A percentile compares a stretch with the other conserved stretches of the same genome.
Conservation (phyloP, 176 grass and related monocot species). For the Ananas comosus region DNA sequence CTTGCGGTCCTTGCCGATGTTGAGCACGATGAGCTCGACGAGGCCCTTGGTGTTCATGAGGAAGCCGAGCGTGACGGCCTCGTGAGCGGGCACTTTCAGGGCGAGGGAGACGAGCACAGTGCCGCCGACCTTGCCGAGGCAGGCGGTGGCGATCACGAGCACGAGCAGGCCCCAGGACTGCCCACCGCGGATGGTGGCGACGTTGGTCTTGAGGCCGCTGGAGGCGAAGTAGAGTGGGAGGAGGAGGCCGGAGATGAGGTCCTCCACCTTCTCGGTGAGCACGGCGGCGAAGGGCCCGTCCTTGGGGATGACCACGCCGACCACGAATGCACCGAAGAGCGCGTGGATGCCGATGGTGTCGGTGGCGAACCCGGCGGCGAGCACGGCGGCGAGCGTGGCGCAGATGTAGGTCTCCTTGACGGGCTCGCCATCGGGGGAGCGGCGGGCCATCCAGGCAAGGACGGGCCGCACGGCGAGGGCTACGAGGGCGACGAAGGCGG, state of each 20-base stretch:
- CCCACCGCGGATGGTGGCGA: constrained; percentile 15
- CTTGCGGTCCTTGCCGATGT: constrained; percentile 40
- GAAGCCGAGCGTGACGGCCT: constrained; percentile 29
- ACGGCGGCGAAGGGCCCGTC: constrained; percentile 26
- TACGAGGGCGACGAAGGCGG: constrained; percentile 17
- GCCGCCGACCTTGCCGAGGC: constrained; percentile 27
- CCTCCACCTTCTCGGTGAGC: constrained; percentile 31
- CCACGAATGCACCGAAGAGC: constrained; percentile 27
- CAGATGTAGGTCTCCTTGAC: constrained; percentile 32
- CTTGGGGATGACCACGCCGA: constrained; percentile 23
- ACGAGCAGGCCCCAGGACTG: constrained; percentile 24
- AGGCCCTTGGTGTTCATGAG: constrained; percentile 45
- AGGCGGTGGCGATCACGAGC: constrained; percentile 26
- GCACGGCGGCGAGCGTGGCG: constrained; percentile 23
- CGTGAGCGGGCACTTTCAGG: constrained; percentile 17
- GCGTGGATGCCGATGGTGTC: constrained; percentile 31
- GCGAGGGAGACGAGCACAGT: constrained; percentile 24
- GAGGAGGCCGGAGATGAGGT: constrained; percentile 26
- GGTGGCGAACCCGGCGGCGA: constrained; percentile 18
- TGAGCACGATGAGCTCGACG: constrained; percentile 36
- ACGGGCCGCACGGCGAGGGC: constrained; percentile 15
- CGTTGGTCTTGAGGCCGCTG: constrained; percentile 31
- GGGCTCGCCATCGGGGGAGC: constrained; percentile 26
- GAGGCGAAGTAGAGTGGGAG: constrained; percentile 33
- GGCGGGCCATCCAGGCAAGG: constrained; percentile 22